These are phyloP conservation scores for Globisporangium middletonii DNA, from an alignment of 352 stramenopile genomes.

Conservation along the genomic window DNA sequence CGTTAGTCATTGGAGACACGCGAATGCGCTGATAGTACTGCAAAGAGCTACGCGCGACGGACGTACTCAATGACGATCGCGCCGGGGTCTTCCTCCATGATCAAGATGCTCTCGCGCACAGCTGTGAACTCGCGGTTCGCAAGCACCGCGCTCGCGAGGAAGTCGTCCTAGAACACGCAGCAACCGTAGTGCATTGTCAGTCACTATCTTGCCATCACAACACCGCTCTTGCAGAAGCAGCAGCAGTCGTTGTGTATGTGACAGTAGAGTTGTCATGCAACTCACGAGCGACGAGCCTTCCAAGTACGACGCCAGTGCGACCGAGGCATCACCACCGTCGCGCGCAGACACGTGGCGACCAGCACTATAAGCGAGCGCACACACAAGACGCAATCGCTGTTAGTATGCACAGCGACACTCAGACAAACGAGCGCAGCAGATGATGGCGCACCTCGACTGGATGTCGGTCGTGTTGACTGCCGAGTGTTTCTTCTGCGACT, in stretches of 20 bases:
- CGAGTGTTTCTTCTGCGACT: conserved; percentile 73
- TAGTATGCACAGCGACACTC: background rate
- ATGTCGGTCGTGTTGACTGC: conserved; percentile 63
- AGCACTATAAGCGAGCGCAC: conserved; percentile 25
- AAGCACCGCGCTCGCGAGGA: conserved; percentile 88
- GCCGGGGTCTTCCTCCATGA: conserved; percentile 60
- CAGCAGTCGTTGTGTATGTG: background rate
- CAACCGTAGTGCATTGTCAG: background rate
- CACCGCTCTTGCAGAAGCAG: background rate
- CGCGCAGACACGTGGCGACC: conserved; percentile 79
- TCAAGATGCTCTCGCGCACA: conserved; percentile 84
- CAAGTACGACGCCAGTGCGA: conserved; percentile 78
- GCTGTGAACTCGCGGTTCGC: conserved; percentile 90
- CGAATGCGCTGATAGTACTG: background rate
- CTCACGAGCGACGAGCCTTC: conserved; percentile 78
- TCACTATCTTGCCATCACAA: background rate
- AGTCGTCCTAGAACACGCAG: conserved; percentile 69
- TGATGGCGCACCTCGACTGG: conserved; percentile 44
- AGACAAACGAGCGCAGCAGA: background rate
- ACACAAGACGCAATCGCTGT: background rate
- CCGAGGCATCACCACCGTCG: conserved; percentile 75
- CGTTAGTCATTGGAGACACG: background rate
- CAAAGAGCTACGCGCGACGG: too few species aligned
- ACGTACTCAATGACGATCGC: conserved; percentile 66
- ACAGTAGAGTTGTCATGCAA: background rate